Conservation (phyloP, 1,284 basidiomycete genomes). For the Marasmius fiardii region DNA sequence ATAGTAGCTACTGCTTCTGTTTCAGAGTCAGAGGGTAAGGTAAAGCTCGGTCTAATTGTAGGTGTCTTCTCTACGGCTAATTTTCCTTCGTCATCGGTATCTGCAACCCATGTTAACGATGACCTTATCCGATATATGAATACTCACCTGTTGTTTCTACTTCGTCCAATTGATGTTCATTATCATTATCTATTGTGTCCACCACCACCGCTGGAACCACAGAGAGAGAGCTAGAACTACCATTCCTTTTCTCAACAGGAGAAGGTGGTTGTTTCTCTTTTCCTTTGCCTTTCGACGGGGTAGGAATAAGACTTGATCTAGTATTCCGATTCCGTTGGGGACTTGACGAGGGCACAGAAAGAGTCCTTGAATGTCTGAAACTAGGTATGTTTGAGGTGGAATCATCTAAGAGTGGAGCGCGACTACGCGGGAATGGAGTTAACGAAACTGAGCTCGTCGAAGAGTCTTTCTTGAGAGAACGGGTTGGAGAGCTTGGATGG, state of each 20-base stretch:
- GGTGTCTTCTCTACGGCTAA: constrained; percentile 33
- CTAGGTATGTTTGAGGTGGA: neutral
- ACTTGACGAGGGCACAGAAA: neutral
- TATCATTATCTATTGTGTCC: neutral
- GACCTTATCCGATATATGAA: neutral
- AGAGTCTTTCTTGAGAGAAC: neutral
- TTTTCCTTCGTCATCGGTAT: constrained; percentile 27
- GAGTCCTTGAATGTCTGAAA: neutral
- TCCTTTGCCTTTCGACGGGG: constrained; percentile 12
- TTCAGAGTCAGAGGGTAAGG: constrained; percentile 16
- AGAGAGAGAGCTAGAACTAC: neutral
- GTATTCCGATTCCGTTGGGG: neutral
- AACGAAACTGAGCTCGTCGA: neutral
- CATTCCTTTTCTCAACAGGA: neutral
- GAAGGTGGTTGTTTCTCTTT: neutral
- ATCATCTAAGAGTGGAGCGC: neutral
- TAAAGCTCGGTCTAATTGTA: constrained; percentile 29
- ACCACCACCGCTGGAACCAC: neutral
- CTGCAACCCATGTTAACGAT: constrained; percentile 12
- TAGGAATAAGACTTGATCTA: neutral
- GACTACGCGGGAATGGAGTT: neutral
- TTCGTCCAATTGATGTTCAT: neutral
- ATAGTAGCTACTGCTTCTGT: neutral
- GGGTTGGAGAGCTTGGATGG: neutral
- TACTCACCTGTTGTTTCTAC: constrained; percentile 5